phyloP scores from a whole-genome alignment of 129 eudicot genomes.

The Calendula officinalis region DNA sequence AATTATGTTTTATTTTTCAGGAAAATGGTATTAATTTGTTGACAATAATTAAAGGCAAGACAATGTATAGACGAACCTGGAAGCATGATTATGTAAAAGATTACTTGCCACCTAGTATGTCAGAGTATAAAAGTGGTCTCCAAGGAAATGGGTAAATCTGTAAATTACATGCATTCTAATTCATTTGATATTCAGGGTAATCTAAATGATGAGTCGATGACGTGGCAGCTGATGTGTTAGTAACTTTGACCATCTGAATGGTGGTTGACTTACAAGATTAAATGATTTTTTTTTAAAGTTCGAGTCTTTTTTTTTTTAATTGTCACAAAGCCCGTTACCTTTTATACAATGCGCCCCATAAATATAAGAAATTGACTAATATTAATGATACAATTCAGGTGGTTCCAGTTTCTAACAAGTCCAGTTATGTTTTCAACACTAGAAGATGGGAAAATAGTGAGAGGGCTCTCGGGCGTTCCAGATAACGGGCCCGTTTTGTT shows the following conservation, averaged over 20 bases:
- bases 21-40: conserved; percentile 86
- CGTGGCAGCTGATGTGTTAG: no score
- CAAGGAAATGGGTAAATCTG: conserved; percentile 41
- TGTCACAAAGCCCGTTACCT: no score
- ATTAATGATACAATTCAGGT: not conserved
- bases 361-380: no score
- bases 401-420: not conserved
- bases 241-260: no score
- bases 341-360: no score
- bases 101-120: conserved; percentile 76
- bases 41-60: conserved; percentile 57
- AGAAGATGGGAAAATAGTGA: conserved; percentile 68
- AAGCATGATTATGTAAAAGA: conserved; percentile 68
- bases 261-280: no score
- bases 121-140: conserved; percentile 59
- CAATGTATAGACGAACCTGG: conserved; percentile 57
- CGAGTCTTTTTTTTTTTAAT: no score
- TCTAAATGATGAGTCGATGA: no score
- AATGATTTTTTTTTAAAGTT: no score
- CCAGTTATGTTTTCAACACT: conserved; percentile 33
- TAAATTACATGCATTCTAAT: conserved; percentile 1
- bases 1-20: conserved; percentile 38
- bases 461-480: conserved; percentile 52
- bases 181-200: no score
- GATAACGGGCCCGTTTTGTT: conserved; percentile 3